A percentile compares a stretch with the other conserved stretches of the same genome.
phyloP scores from a whole-genome alignment of 108 stramenopile species.

The Nannochloropsis gaditana region DNA sequence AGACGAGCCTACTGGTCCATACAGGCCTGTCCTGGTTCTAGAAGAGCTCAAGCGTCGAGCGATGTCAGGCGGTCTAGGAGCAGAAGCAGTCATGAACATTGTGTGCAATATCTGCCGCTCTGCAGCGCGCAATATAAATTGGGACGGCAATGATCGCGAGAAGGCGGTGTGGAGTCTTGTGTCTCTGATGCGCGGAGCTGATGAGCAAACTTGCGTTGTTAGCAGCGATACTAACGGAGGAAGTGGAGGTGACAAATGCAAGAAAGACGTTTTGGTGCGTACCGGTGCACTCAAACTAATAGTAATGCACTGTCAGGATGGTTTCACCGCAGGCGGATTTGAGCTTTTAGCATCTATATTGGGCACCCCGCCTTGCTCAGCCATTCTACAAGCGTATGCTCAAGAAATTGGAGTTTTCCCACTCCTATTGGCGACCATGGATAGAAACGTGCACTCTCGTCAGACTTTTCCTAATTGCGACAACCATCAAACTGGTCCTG shows the following conservation, averaged over 20 bases:
- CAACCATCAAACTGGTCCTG: not conserved
- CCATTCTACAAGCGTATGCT: not conserved
- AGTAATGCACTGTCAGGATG: not conserved
- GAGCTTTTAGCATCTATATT: not conserved
- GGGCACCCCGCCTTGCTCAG: conserved; percentile 1
- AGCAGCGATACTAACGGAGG: not conserved
- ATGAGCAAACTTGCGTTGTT: not conserved
- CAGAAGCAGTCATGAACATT: not conserved
- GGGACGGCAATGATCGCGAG: not conserved
- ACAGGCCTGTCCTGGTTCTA: not conserved
- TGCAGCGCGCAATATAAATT: not conserved
- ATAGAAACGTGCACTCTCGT: not conserved
- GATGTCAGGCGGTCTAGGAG: not conserved
- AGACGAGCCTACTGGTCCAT: not conserved
- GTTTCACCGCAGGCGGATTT: not conserved
- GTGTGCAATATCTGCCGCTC: conserved; percentile 3
- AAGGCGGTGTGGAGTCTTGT: not conserved
- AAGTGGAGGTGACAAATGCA: not conserved
- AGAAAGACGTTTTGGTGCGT: not conserved
- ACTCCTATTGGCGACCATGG: not conserved
- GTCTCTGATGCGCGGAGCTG: not conserved
- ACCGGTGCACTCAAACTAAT: not conserved
- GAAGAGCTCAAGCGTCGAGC: not conserved
- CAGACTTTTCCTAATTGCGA: too few species aligned
- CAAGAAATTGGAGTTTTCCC: not conserved